Percentiles rank a stretch among this genome's conserved stretches.
Evolutionary conservation across 192 early-diverging fungal genomes (phyloP).

Genomic region (Kappamyces sp.): DNA sequence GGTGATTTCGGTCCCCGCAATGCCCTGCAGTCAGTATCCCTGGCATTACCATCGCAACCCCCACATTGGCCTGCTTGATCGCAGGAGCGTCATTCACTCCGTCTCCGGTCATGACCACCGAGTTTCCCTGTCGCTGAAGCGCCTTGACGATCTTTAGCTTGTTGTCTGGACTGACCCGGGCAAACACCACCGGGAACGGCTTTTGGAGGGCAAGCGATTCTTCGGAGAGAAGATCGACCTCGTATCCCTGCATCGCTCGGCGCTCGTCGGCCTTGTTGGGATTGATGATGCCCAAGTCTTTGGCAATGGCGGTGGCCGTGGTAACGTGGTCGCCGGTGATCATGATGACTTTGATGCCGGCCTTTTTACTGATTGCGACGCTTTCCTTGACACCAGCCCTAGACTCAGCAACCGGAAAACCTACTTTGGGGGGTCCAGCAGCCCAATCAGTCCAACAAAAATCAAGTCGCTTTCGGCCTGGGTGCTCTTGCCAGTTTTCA

Average conservation of each 20-base stretch:
- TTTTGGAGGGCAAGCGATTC: constrained; percentile 71
- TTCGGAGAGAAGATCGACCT: constrained; percentile 87
- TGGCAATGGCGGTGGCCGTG: constrained; percentile 90
- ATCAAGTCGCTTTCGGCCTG: constrained; percentile 69
- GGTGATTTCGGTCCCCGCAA: constrained; percentile 92
- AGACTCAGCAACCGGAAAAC: constrained; percentile 2
- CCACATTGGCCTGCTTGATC: constrained; percentile 92
- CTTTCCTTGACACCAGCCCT: constrained; percentile 74
- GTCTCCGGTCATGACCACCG: constrained; percentile 88
- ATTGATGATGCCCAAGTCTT: constrained; percentile 80
- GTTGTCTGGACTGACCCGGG: constrained; percentile 86
- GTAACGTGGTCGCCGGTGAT: constrained; percentile 95
- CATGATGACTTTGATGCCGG: constrained; percentile 95
- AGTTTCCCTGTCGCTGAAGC: constrained; percentile 68
- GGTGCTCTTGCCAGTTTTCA: constrained; percentile 46
- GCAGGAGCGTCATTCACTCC: constrained; percentile 94
- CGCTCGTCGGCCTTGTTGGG: constrained; percentile 33
- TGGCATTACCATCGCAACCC: constrained; percentile 98
- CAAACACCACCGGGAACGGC: constrained; percentile 95
- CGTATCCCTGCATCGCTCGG: constrained; percentile 80
- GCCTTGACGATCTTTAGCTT: constrained; percentile 94
- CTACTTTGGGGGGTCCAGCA: constrained; percentile 85
- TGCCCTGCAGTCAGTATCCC: no score
- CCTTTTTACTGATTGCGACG: constrained; percentile 76
- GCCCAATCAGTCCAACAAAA: constrained; percentile 86